These are phyloP conservation scores for Leccinellum albellum DNA, from an alignment of 768 basidiomycete species.

Conservation along the genomic window DNA sequence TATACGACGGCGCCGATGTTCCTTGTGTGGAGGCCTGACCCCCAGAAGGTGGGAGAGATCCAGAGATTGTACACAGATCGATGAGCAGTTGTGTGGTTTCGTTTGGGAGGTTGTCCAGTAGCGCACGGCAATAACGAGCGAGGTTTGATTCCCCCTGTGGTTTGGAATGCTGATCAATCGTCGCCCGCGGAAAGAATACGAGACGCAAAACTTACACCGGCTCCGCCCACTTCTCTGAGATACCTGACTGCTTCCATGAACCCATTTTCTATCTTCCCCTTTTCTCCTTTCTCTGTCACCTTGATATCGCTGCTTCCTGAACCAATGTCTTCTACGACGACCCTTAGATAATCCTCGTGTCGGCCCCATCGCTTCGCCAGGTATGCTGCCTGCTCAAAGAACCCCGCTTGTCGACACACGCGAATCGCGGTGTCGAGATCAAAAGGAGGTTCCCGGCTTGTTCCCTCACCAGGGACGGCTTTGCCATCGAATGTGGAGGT, in stretches of 20 bases:
- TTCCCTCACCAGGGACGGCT: slow-evolving; percentile 33
- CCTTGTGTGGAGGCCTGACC: slow-evolving; percentile 16
- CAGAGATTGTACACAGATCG: slow-evolving; percentile 78
- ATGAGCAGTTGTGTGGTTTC: slow-evolving; percentile 90
- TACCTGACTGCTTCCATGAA: slow-evolving; percentile 80
- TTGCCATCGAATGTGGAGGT: slow-evolving; percentile 16
- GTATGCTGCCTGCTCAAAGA: slow-evolving; percentile 92
- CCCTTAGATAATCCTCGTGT: slow-evolving; percentile 90
- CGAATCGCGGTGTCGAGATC: slow-evolving; percentile 96
- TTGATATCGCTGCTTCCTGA: slow-evolving; percentile 8
- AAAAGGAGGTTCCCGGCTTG: slow-evolving; percentile 77
- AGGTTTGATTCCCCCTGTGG: slow-evolving; percentile 82
- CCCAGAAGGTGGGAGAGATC: slow-evolving; percentile 38
- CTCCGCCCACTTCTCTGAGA: slow-evolving; percentile 71
- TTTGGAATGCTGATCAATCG: not conserved
- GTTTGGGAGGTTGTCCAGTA: slow-evolving; percentile 77
- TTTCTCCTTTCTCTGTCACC: slow-evolving; percentile 14
- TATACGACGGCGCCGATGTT: slow-evolving; percentile 54
- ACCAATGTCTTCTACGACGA: slow-evolving; percentile 90
- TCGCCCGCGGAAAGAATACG: not conserved
- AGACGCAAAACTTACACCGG: slow-evolving; percentile 54
- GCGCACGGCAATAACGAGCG: slow-evolving; percentile 80
- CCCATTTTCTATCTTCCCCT: slow-evolving; percentile 36
- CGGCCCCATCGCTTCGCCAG: slow-evolving; percentile 87
- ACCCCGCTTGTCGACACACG: slow-evolving; percentile 94